Percentiles rank a stretch among this genome's conserved stretches.
These are phyloP conservation scores for Berkeleyomyces rouxiae DNA, from an alignment of 2,329 filamentous ascomycete species.

Conservation along the genomic window DNA sequence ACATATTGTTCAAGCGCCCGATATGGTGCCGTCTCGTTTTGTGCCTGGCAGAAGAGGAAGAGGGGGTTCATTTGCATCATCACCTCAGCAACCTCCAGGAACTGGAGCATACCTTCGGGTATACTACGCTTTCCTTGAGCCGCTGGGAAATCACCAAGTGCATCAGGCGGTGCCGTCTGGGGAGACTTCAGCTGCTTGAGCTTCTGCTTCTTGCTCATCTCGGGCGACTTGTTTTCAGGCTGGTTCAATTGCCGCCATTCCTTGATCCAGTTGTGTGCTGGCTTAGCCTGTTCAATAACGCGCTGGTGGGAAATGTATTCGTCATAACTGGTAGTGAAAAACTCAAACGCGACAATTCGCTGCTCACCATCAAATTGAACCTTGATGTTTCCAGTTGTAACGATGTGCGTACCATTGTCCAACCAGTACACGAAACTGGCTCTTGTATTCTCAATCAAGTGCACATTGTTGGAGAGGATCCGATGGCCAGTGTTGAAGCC, in stretches of 20 bases:
- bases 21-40: constrained; percentile 39
- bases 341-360: constrained; percentile 73
- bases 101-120: constrained; percentile 44
- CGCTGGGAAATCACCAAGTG: constrained; percentile 38
- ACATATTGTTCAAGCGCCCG: constrained; percentile 45
- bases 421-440: constrained; percentile 84
- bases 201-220: constrained; percentile 53
- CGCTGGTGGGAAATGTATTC: constrained; percentile 64
- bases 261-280: constrained; percentile 47
- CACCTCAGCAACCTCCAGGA: constrained; percentile 51
- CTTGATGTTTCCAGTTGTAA: constrained; percentile 59
- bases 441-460: constrained; percentile 58
- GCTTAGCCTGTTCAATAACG: constrained; percentile 44
- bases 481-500: constrained; percentile 40
- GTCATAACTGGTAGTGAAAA: constrained; percentile 58
- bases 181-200: constrained; percentile 42
- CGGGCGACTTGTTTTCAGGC: constrained; percentile 39
- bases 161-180: constrained; percentile 39
- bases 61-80: constrained; percentile 51
- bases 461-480: constrained; percentile 43
- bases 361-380: constrained; percentile 65
- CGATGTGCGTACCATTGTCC: constrained; percentile 64
- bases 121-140: constrained; percentile 39
- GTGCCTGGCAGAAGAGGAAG: constrained; percentile 39
- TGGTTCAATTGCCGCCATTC: constrained; percentile 44